Evolutionary conservation across 2,329 filamentous ascomycete species (phyloP).

Genomic region (Berkeleyomyces rouxiae): DNA sequence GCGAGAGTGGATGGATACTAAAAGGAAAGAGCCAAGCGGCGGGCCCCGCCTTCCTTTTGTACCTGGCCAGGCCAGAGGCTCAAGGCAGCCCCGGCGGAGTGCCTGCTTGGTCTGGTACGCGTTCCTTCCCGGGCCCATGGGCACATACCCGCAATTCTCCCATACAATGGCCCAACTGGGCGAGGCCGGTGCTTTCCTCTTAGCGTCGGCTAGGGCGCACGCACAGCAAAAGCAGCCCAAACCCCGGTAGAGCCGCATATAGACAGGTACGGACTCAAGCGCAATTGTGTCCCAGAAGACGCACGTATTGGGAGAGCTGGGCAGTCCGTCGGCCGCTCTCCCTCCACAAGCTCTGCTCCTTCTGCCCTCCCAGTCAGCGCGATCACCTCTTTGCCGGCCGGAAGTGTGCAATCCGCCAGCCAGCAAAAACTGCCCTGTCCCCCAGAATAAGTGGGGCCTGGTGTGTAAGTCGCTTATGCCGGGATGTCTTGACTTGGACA

Average conservation of each 20-base stretch:
- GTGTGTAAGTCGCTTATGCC: constrained; percentile 1
- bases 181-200: background rate
- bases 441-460: background rate
- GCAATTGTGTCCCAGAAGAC: too few relatives aligned
- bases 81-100: background rate
- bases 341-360: background rate
- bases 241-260: background rate
- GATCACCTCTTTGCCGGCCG: background rate
- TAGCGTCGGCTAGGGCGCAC: background rate
- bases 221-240: background rate
- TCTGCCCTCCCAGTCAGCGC: background rate
- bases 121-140: background rate
- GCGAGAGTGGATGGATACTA: background rate
- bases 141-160: constrained; percentile 1
- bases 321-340: background rate
- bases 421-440: background rate
- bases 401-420: background rate
- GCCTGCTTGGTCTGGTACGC: background rate
- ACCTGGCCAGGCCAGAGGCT: background rate
- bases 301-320: too few relatives aligned
- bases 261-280: too few relatives aligned
- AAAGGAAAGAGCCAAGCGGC: background rate
- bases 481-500: background rate
- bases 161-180: background rate
- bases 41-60: constrained; percentile 1